A percentile compares a stretch with the other conserved stretches of the same genome.
phyloP scores from a whole-genome alignment of 495 filamentous ascomycete genomes.

The Gamarada debralockiae region DNA sequence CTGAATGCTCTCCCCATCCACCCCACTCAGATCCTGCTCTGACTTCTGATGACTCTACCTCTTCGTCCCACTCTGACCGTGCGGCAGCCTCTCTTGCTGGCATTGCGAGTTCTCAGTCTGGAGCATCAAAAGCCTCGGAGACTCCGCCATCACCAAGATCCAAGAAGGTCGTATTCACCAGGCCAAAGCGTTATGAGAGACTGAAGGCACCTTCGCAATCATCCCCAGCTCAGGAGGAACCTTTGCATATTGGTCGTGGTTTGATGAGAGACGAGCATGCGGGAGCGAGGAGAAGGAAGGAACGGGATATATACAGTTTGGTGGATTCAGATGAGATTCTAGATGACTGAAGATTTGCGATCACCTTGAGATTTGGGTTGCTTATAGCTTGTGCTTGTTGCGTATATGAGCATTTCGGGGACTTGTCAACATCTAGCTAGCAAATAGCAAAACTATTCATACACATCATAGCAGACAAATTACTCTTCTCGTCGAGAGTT shows the following conservation, averaged over 20 bases:
- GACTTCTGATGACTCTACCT: background rate
- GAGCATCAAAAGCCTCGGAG: background rate
- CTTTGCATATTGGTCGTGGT: no score
- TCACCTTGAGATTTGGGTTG: background rate
- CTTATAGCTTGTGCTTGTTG: no score
- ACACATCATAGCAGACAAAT: no score
- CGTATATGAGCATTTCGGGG: no score
- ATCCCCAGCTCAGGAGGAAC: no score
- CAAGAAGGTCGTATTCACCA: slow-evolving; percentile 9
- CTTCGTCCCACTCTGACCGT: background rate
- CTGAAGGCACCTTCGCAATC: background rate
- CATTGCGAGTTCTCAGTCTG: background rate
- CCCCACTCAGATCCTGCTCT: background rate
- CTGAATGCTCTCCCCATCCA: background rate
- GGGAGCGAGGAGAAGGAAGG: background rate
- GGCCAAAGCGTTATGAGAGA: slow-evolving; percentile 7
- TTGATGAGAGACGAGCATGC: background rate
- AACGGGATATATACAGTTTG: background rate
- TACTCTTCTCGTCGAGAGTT: no score
- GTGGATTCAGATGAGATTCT: slow-evolving; percentile 7
- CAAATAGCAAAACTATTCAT: no score
- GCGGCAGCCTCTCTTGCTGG: background rate
- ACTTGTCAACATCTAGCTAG: no score
- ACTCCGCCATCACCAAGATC: background rate
- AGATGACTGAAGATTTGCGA: slow-evolving; percentile 13